Evolutionary conservation across 2,329 filamentous ascomycete species (phyloP).

Genomic region (Volutella citrinella): DNA sequence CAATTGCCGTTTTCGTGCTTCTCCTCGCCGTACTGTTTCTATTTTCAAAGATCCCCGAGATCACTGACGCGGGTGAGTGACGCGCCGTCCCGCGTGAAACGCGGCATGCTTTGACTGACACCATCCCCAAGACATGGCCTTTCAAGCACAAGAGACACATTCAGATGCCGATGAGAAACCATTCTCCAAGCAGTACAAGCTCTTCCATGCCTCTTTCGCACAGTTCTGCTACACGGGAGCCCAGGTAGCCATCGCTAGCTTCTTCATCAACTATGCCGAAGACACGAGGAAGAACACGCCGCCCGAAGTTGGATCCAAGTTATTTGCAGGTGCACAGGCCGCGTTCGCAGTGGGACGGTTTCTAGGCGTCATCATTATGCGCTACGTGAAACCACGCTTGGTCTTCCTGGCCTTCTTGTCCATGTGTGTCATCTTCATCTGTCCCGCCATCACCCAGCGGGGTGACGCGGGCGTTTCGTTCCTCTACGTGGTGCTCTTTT

Average conservation of each 20-base stretch:
- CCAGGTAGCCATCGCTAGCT: slow-evolving; percentile 63
- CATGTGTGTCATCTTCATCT: slow-evolving; percentile 61
- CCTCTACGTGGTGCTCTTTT: slow-evolving; percentile 71
- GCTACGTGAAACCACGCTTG: slow-evolving; percentile 60
- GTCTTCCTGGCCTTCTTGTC: slow-evolving; percentile 67
- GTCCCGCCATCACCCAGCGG: slow-evolving; percentile 43
- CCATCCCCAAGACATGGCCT: slow-evolving; percentile 57
- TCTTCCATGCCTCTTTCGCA: slow-evolving; percentile 73
- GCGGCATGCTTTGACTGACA: slow-evolving; percentile 7
- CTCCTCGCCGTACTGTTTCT: slow-evolving; percentile 65
- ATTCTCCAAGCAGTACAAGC: slow-evolving; percentile 66
- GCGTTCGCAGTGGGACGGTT: slow-evolving; percentile 73
- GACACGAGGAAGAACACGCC: slow-evolving; percentile 54
- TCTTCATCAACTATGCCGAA: slow-evolving; percentile 72
- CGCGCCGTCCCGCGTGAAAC: too few species aligned
- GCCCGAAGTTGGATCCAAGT: slow-evolving; percentile 55
- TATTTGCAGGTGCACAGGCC: slow-evolving; percentile 72
- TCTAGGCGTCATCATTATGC: slow-evolving; percentile 64
- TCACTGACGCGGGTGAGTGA: slow-evolving; percentile 49
- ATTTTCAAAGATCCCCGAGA: slow-evolving; percentile 66
- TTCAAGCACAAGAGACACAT: slow-evolving; percentile 54
- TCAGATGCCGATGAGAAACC: slow-evolving; percentile 58
- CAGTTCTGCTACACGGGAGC: slow-evolving; percentile 79
- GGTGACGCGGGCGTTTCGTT: slow-evolving; percentile 53
- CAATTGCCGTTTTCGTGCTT: slow-evolving; percentile 69